These are phyloP conservation scores for Phaseolus coccineus DNA, from an alignment of 331 rosid species.

Conservation along the genomic window DNA sequence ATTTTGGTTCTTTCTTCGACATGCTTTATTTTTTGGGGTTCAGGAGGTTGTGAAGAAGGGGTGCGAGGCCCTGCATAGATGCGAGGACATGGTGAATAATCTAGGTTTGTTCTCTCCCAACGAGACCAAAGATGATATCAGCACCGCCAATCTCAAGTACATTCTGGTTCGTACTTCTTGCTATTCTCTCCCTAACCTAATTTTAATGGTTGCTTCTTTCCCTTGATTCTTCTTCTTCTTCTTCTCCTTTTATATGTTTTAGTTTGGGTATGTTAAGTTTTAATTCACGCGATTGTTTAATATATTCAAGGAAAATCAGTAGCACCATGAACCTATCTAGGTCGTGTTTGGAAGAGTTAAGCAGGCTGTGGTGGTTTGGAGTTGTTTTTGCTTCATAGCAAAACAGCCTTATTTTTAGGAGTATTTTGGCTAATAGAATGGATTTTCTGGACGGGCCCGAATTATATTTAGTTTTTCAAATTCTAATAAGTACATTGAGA, in stretches of 20 bases:
- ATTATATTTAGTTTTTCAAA: neutral
- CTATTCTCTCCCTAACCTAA: neutral
- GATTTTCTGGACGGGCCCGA: neutral
- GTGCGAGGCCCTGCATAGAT: slow-evolving; percentile 60
- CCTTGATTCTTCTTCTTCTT: neutral
- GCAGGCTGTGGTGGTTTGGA: neutral
- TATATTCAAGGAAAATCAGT: neutral
- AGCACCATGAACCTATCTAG: neutral
- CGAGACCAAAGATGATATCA: slow-evolving; percentile 91
- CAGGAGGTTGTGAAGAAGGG: slow-evolving; percentile 80
- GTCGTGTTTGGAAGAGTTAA: neutral
- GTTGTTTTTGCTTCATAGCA: neutral
- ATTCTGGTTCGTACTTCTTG: slow-evolving; percentile 62
- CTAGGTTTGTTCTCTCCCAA: slow-evolving; percentile 87
- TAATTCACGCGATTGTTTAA: neutral
- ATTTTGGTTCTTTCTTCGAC: neutral
- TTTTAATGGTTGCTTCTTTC: too few relatives aligned
- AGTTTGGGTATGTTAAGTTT: neutral
- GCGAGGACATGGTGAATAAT: slow-evolving; percentile 82
- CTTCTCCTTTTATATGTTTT: neutral
- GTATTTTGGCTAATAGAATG: neutral
- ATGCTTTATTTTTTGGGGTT: slow-evolving; percentile 5
- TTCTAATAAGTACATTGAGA: neutral
- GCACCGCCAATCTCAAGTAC: slow-evolving; percentile 84
- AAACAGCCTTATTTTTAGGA: neutral